A percentile compares a stretch with the other conserved stretches of the same genome.
Evolutionary conservation across 2,329 filamentous ascomycete species (phyloP).

Genomic region (Pyrenochaeta sp.): DNA sequence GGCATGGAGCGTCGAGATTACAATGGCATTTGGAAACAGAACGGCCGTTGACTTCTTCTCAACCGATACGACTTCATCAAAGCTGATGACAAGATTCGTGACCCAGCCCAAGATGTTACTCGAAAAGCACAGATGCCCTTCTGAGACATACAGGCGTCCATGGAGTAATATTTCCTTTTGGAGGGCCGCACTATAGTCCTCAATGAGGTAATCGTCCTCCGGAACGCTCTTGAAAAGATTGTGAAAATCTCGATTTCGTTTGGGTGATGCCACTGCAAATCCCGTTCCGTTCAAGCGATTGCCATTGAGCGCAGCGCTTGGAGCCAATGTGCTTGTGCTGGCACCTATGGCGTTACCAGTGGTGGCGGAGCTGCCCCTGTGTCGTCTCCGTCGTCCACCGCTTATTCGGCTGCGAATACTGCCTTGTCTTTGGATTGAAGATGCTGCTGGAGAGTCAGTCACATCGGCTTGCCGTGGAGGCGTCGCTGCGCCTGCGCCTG

Average conservation of each 20-base stretch:
- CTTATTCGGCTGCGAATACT: conserved; percentile 64
- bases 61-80: conserved; percentile 95
- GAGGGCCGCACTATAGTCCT: conserved; percentile 96
- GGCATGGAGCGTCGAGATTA: conserved; percentile 94
- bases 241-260: conserved; percentile 95
- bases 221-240: conserved; percentile 93
- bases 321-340: conserved; percentile 74
- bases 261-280: conserved; percentile 95
- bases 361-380: conserved; percentile 79
- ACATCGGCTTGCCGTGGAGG: conserved; percentile 72
- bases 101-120: conserved; percentile 99
- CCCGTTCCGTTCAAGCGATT: conserved; percentile 91
- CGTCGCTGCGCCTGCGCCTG: conserved; percentile 35
- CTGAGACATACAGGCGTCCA: conserved; percentile 92
- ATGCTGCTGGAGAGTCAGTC: conserved; percentile 65
- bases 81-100: conserved; percentile 96
- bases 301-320: conserved; percentile 66
- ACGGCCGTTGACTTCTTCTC: conserved; percentile 97
- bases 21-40: conserved; percentile 95
- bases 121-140: conserved; percentile 97
- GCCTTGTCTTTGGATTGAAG: conserved; percentile 61
- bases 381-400: conserved; percentile 66
- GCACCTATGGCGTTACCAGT: conserved; percentile 72
- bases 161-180: conserved; percentile 96
- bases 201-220: conserved; percentile 96